phyloP scores from a whole-genome alignment of 495 filamentous ascomycete genomes.

The Podospora pseudopauciseta region DNA sequence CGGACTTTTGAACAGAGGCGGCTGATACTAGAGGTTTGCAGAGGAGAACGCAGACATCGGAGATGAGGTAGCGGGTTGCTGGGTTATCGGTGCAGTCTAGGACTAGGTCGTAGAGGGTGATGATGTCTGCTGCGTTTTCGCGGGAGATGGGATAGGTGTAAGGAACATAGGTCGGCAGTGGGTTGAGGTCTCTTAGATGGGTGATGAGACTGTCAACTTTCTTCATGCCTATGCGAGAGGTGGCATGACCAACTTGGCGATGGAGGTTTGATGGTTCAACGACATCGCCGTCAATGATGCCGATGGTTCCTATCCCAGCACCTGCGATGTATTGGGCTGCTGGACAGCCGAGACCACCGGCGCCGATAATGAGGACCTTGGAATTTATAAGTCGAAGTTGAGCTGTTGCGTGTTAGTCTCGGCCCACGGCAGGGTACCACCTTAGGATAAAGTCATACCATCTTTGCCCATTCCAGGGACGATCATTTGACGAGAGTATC shows the following conservation, averaged over 20 bases:
- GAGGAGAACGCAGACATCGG: conserved; percentile 77
- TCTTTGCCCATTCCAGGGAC: conserved; percentile 77
- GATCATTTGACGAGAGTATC: conserved; percentile 92
- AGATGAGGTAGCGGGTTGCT: conserved; percentile 85
- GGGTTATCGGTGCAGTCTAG: conserved; percentile 95
- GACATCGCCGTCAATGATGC: conserved; percentile 79
- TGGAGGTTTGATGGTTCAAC: conserved; percentile 92
- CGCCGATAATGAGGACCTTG: conserved; percentile 80
- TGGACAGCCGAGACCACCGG: conserved; percentile 87
- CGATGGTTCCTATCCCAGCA: conserved; percentile 78
- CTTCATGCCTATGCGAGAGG: conserved; percentile 62
- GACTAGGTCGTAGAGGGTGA: conserved; percentile 71
- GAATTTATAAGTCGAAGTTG: conserved; percentile 72
- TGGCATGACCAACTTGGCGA: conserved; percentile 80
- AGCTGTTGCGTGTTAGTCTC: conserved; percentile 43
- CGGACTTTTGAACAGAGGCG: conserved; percentile 79
- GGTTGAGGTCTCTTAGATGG: conserved; percentile 66
- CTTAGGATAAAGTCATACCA: conserved; percentile 42
- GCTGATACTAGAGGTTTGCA: conserved; percentile 81
- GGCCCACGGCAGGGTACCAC: neutral
- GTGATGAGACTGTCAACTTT: conserved; percentile 80
- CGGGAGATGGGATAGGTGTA: conserved; percentile 61
- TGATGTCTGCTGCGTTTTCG: conserved; percentile 59
- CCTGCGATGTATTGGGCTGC: conserved; percentile 86
- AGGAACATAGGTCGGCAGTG: conserved; percentile 57